These are phyloP conservation scores for Benincasa hispida DNA, from an alignment of 306 rosid genomes.

Conservation along the genomic window DNA sequence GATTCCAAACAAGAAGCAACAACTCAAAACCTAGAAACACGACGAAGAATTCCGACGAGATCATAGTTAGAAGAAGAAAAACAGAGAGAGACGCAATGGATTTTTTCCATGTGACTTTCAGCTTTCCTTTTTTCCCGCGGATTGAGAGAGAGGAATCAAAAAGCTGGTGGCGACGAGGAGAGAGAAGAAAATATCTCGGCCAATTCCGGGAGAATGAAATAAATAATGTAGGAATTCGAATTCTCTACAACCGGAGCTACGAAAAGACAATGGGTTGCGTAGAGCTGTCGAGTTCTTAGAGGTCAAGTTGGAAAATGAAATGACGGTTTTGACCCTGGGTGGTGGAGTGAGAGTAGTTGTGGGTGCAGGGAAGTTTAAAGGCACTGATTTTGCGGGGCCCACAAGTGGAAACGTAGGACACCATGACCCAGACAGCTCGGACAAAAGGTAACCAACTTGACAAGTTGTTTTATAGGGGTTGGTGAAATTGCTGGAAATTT, in stretches of 20 bases:
- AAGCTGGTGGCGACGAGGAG: not conserved
- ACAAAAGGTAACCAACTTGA: not conserved
- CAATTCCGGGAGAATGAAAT: not conserved
- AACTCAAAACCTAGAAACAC: not conserved
- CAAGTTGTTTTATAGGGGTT: not conserved
- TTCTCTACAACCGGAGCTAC: not conserved
- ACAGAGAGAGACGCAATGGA: not conserved
- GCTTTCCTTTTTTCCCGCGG: not conserved
- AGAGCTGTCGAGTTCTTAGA: not conserved
- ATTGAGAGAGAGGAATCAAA: not conserved
- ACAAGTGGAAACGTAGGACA: not conserved
- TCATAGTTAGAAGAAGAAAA: not conserved
- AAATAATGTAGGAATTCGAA: not conserved
- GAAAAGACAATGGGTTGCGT: too few relatives aligned
- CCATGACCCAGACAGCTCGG: not conserved
- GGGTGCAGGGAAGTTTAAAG: not conserved
- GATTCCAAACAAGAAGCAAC: not conserved
- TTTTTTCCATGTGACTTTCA: not conserved
- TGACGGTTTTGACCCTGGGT: not conserved
- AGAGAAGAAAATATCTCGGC: constrained; percentile 8
- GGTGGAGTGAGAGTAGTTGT: not conserved
- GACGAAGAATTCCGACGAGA: not conserved
- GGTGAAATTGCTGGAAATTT: not conserved
- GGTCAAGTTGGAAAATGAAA: not conserved
- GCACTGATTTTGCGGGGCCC: not conserved